Percentiles rank a stretch among this genome's conserved stretches.
These are phyloP conservation scores for Sarocladium kiliense DNA, from an alignment of 2,329 filamentous ascomycete species.

Conservation along the genomic window DNA sequence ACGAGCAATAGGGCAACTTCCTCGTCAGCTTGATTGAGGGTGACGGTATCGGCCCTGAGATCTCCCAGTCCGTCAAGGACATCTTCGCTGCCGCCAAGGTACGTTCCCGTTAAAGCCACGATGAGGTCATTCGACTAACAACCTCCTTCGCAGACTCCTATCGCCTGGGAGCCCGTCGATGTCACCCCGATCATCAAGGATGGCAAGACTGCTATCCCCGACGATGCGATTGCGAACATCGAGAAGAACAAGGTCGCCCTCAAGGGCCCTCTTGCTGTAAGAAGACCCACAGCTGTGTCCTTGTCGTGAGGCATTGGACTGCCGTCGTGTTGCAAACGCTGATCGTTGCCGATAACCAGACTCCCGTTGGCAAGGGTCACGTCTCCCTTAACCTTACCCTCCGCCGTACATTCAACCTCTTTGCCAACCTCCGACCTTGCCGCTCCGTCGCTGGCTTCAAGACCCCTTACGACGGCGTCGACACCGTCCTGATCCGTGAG, in stretches of 20 bases:
- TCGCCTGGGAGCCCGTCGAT: constrained; percentile 96
- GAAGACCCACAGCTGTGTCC: too few species aligned
- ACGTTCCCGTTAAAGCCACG: constrained; percentile 24
- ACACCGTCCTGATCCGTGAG: constrained; percentile 97
- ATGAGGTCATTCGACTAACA: constrained; percentile 18
- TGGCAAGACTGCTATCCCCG: constrained; percentile 91
- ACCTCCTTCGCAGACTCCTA: constrained; percentile 58
- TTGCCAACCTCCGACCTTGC: constrained; percentile 98
- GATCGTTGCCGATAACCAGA: constrained; percentile 47
- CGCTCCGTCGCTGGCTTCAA: constrained; percentile 96
- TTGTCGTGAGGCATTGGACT: neutral
- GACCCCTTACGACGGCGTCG: constrained; percentile 95
- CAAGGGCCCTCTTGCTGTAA: constrained; percentile 92
- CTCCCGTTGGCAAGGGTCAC: constrained; percentile 96
- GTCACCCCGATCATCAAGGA: constrained; percentile 91
- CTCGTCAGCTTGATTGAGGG: constrained; percentile 97
- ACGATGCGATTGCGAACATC: constrained; percentile 89
- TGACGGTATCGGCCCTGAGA: constrained; percentile 97
- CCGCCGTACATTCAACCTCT: constrained; percentile 98
- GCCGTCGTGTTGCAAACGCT: too few species aligned
- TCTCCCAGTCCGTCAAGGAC: constrained; percentile 95
- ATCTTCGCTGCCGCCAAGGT: constrained; percentile 96
- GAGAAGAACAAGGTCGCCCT: constrained; percentile 94
- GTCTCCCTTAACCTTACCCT: constrained; percentile 98
- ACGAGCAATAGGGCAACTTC: constrained; percentile 71